These are phyloP conservation scores for Apocynum venetum DNA, from an alignment of 257 asterid species.

Conservation along the genomic window DNA sequence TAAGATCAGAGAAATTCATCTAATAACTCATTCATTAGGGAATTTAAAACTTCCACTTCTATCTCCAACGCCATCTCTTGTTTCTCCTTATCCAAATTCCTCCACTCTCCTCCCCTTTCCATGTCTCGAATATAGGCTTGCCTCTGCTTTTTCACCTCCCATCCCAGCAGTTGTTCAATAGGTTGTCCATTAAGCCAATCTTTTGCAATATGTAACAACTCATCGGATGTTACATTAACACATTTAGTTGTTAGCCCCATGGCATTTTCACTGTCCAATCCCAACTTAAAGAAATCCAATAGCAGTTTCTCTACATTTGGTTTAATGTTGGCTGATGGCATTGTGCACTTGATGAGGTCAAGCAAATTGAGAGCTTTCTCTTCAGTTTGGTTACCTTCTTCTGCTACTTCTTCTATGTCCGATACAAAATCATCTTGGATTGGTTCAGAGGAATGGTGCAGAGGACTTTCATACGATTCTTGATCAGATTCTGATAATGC, in stretches of 20 bases:
- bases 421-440: conserved; percentile 19
- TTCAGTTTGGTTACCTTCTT: conserved; percentile 20
- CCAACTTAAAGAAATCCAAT: conserved; percentile 55
- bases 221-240: background rate
- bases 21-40: conserved; percentile 47
- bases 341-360: conserved; percentile 29
- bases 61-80: conserved; percentile 47
- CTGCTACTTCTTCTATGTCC: conserved; percentile 28
- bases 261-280: background rate
- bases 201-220: conserved; percentile 31
- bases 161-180: conserved; percentile 23
- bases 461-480: conserved; percentile 32
- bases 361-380: conserved; percentile 35
- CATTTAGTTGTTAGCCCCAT: background rate
- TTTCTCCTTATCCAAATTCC: conserved; percentile 36
- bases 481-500: conserved; percentile 37
- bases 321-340: conserved; percentile 35
- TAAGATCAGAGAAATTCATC: conserved; percentile 16
- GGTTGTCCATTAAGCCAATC: conserved; percentile 50
- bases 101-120: conserved; percentile 68
- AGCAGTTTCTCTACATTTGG: conserved; percentile 37
- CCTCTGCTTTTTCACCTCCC: conserved; percentile 53
- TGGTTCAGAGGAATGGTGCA: conserved; percentile 19
- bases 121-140: conserved; percentile 50
- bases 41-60: conserved; percentile 47